Base-by-base conservation (phyloP, 805 yeast species). In the Pichia californica region DNA sequence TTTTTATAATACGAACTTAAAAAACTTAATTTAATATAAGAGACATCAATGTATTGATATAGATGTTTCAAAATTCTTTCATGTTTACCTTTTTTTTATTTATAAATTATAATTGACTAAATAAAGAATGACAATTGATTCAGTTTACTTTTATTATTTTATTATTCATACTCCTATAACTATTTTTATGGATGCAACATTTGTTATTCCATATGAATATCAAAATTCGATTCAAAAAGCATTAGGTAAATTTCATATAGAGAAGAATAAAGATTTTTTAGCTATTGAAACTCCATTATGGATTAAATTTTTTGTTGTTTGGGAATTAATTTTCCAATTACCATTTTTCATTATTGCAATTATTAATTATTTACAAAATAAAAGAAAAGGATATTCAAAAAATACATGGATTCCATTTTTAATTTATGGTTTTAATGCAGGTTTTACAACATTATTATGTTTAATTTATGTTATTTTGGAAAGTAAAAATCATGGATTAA, bases 391-490 rank as follows among this genome's bases (percentile, higher is more conserved):
- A 16, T 58, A 42, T 49, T 61, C 49, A 46, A 55, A 41, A 50
- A 59, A 32, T 10, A 25, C 46, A 18, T 50, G 51, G 41, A 56
- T 56, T 8, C 44, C 20, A 57, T 60, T 81, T 51, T 64, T 77
- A 13, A 54, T 81, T 6, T 91, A 93, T 61, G 96, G 91, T 3
- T 73, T 84, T 53, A 88, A 87, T 56, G 98, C 97, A 0, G 67
- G 82, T 4, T 66, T 83, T 40, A 88, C 96, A 5, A 88, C 96
- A 0, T 60, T 80, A 30, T 75, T 80, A 20, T 91, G 97, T 58
- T 62, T 84, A 50, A 57, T 71, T n/a, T 72, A 76, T 52, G 70
- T 81, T 14, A 52, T 53, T 16, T 26, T 52, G 2, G 54, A 66
- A 10, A 47, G 54, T 5, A 16, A 19, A 7, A 67, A 68, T 2